A percentile compares a stretch with the other conserved stretches of the same genome.
Evolutionary conservation across 441 rosid genomes (phyloP).

Genomic region (Populus tomentosa): DNA sequence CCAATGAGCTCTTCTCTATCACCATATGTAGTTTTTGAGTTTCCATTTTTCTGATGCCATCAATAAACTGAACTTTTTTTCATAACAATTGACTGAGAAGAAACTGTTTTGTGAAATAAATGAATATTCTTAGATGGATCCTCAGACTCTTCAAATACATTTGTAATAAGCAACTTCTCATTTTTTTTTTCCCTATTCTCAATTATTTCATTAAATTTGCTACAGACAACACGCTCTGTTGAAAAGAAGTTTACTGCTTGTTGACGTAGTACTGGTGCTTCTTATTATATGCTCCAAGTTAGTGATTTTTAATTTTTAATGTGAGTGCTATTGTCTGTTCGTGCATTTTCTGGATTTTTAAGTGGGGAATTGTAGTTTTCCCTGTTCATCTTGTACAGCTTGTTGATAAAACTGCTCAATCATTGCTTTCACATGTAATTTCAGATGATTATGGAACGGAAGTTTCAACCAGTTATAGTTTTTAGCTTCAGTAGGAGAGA

Average conservation of each 20-base stretch:
- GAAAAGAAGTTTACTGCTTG: too few relatives aligned
- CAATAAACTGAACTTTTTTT: neutral
- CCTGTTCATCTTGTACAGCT: neutral
- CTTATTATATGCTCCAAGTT: neutral
- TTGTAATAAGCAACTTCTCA: too few relatives aligned
- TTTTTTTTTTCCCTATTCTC: too few relatives aligned
- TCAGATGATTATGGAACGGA: slow-evolving; percentile 96
- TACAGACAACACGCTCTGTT: neutral
- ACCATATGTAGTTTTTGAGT: neutral
- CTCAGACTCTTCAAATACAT: neutral
- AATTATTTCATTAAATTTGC: too few relatives aligned
- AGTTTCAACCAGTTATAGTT: slow-evolving; percentile 93
- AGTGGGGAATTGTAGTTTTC: neutral
- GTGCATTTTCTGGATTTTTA: neutral
- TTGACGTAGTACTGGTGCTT: too few relatives aligned
- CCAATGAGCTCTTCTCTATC: neutral
- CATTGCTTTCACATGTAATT: slow-evolving; percentile 8
- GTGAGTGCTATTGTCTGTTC: neutral
- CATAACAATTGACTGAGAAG: slow-evolving; percentile 9
- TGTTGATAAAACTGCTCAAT: neutral
- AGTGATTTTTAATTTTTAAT: neutral
- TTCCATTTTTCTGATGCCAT: neutral
- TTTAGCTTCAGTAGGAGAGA: slow-evolving; percentile 99
- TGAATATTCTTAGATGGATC: neutral
- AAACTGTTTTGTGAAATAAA: neutral